Base-by-base conservation (phyloP, 306 rosid species). In the Gastrolobium villosum region DNA sequence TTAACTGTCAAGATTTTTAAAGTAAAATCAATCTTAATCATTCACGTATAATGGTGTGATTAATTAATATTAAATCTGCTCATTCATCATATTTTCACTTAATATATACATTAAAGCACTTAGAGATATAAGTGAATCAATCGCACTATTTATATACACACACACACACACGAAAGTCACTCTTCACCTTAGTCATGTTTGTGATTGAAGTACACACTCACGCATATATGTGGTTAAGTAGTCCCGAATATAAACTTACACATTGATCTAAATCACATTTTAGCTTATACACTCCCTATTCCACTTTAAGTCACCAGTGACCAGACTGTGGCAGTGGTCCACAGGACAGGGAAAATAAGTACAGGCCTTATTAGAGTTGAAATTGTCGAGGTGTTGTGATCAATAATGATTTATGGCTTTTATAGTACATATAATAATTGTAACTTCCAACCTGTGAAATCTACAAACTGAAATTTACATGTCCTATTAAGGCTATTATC, bases 361-460 rank as follows among this genome's bases (percentile, higher is more conserved):
- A 7, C 46, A 68, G 10, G 77, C 69, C 66, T 30, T 68, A 41
- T 75, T 68, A 41, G 57, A 48, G 77, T 71, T 76, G 80, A 70
- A 72, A 72, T 80, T 52, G 28, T 36, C 46, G 75, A 44, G 41
- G 67, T 76, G 62, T 68, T 70, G 32, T 37, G 57, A 79, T 78
- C 64, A 7, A 48, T 69, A 36, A 79, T 75, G 82, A 79, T 82
- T n/a, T 70, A 79, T 77, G 45, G 45, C 32, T 82, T 83, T 66
- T 49, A 31, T 34, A 39, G 43, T 15, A 11, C 46, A 30, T 39
- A 56, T 72, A 39, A 55, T 63, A 50, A 73, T 69, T 83, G 54
- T 49, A 62, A 62, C 48, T 56, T 57, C 39, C 60, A 65, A 61
- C 50, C 37, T 5, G 68, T 71, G 80, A 73, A 75, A 72, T 73